These are phyloP conservation scores for Rosa chinensis DNA, from an alignment of 306 rosid species.

Conservation along the genomic window DNA sequence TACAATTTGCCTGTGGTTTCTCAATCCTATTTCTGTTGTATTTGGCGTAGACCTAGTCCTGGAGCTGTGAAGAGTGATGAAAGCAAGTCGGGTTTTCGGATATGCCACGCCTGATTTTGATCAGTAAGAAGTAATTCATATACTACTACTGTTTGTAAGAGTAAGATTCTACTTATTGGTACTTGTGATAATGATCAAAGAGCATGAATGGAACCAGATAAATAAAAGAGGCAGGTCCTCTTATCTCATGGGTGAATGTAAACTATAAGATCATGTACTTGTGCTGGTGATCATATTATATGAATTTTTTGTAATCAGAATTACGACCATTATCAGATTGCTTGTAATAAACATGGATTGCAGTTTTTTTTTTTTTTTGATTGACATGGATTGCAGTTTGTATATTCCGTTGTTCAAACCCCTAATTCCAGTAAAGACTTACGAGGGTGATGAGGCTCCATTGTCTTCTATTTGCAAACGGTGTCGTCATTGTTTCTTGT, in stretches of 20 bases:
- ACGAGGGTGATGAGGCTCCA: background rate
- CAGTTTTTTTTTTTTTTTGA: background rate
- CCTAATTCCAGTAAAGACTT: background rate
- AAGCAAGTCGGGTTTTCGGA: constrained; percentile 28
- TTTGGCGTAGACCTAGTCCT: constrained; percentile 64
- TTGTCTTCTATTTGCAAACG: background rate
- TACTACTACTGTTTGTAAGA: constrained; percentile 8
- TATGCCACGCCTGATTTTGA: constrained; percentile 11
- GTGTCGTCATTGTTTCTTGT: background rate
- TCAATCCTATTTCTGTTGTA: constrained; percentile 24
- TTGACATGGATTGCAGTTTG: background rate
- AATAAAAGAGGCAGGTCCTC: constrained; percentile 13
- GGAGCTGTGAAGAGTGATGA: constrained; percentile 63
- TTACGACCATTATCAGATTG: background rate
- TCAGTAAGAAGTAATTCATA: constrained; percentile 24
- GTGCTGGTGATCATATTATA: background rate
- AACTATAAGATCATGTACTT: constrained; percentile 4
- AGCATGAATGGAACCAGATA: background rate
- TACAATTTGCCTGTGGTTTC: background rate
- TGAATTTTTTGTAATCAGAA: background rate
- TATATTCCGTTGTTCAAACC: background rate
- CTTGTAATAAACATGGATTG: background rate
- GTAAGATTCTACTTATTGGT: constrained; percentile 29
- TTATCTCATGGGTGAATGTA: constrained; percentile 1
- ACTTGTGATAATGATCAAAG: constrained; percentile 4